A percentile compares a stretch with the other conserved stretches of the same genome.
Evolutionary conservation across 2,329 filamentous ascomycete species (phyloP).

Genomic region (Chaetomium sp.): DNA sequence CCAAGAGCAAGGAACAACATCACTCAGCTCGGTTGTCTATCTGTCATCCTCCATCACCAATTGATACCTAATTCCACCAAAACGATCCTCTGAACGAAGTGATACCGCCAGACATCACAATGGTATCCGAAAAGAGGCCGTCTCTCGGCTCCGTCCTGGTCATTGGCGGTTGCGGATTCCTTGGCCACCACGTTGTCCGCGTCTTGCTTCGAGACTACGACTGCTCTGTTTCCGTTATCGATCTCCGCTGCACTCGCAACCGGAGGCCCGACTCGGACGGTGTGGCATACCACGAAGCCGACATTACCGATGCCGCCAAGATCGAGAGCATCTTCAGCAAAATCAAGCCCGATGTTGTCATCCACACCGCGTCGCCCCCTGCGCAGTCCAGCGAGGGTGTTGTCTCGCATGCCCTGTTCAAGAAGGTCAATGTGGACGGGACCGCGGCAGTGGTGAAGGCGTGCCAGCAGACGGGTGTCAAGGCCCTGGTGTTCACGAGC

Average conservation of each 20-base stretch:
- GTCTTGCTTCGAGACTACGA: conserved; percentile 66
- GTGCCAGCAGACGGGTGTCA: conserved; percentile 69
- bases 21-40: not conserved
- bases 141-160: conserved; percentile 71
- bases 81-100: not conserved
- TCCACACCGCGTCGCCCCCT: conserved; percentile 82
- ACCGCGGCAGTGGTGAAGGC: conserved; percentile 77
- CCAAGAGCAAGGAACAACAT: not conserved
- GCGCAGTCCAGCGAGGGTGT: conserved; percentile 56
- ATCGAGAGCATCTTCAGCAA: conserved; percentile 66
- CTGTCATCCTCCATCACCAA: conserved; percentile 1
- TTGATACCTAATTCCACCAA: conserved; percentile 6
- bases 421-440: conserved; percentile 85
- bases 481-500: conserved; percentile 86
- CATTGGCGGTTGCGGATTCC: conserved; percentile 81
- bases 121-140: conserved; percentile 43
- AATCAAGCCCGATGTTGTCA: conserved; percentile 76
- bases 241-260: conserved; percentile 71
- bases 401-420: conserved; percentile 64
- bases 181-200: conserved; percentile 80
- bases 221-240: conserved; percentile 67
- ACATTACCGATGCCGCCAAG: conserved; percentile 69
- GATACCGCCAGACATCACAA: conserved; percentile 22
- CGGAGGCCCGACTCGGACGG: conserved; percentile 58
- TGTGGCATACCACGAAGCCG: conserved; percentile 71